Percentiles rank a stretch among this genome's conserved stretches.
phyloP scores from a whole-genome alignment of 1,284 basidiomycete genomes.

The Puccinia novopanici region DNA sequence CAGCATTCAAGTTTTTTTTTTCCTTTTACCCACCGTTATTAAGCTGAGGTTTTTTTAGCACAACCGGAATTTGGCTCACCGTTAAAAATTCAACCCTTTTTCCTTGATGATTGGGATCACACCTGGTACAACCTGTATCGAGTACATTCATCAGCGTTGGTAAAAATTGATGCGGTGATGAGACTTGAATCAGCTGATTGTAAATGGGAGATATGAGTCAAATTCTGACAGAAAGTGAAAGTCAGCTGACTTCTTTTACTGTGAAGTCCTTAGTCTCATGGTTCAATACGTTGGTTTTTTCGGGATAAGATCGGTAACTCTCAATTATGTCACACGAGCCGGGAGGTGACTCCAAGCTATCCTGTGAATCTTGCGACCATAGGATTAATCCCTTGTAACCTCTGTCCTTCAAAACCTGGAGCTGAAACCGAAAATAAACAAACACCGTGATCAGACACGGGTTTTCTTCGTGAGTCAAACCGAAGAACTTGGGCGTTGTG shows the following conservation, averaged over 20 bases:
- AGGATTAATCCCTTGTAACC: constrained; percentile 54
- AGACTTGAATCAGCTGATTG: not conserved
- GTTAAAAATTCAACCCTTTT: constrained; percentile 1
- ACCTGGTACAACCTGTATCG: constrained; percentile 10
- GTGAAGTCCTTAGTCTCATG: constrained; percentile 21
- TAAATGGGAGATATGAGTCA: not conserved
- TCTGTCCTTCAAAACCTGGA: constrained; percentile 53
- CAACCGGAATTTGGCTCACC: not conserved
- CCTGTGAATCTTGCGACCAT: constrained; percentile 35
- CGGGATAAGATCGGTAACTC: constrained; percentile 28
- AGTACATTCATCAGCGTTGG: not conserved
- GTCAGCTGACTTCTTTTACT: constrained; percentile 11
- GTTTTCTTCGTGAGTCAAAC: not conserved
- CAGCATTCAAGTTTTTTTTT: not conserved
- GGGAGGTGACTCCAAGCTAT: not conserved
- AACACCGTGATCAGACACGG: not conserved
- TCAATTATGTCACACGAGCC: constrained; percentile 24
- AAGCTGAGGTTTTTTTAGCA: no score
- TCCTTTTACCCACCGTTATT: not conserved
- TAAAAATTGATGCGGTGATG: not conserved
- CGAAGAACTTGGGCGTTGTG: not conserved
- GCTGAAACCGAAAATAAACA: no score
- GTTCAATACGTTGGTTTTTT: constrained; percentile 29
- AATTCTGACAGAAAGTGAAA: not conserved
- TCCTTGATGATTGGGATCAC: constrained; percentile 5